Evolutionary conservation across 108 stramenopile genomes (phyloP), one percentile per base, ranked within the genome.

Genomic region (Pseudonitzschia delicatissima): DNA sequence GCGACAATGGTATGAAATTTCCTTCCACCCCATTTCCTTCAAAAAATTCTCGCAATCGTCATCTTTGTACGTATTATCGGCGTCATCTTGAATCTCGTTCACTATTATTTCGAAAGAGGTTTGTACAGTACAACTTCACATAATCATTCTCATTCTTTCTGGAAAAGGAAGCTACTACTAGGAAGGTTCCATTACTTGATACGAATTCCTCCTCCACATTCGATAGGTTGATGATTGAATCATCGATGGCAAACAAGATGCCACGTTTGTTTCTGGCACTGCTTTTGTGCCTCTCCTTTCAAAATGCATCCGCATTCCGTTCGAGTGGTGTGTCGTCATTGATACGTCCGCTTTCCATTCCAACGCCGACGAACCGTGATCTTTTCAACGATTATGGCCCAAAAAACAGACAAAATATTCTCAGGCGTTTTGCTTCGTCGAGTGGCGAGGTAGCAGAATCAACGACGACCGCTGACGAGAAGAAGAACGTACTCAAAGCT

Each of bases 241-340:
- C 47, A 48, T 48, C 47, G 47, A 48, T 48, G 9, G 37, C 8
- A 39, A 39, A 39, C 18, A 55, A 55, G 53, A 55, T 55, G 32
- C n/a, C 27, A 33, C 26, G 3, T 40, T 42, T 40, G 3, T 20
- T 61, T 29, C 37, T 61, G 23, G 37, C 60, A 21, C 26, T 61
- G 36, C 39, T 61, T 5, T 26, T 61, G 36, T 23, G 35, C 5
- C 37, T 18, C 20, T 61, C 60, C 9, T 42, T 33, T 5, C 53
- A 55, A 31, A 55, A n/a, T 27, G 17, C 53, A 13, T n/a, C 17
- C 5, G 53, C 53, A 27, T 55, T 55, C 15, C 40, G 40, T 15
- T 42, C 40, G 11, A 42, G 11, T 42, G 40, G 40, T 11, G 40
- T 42, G 11, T 42, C 40, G 11, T 42, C 15, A 15, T 42, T n/a